Evolutionary conservation across 2,329 filamentous ascomycete genomes (phyloP).

Genomic region (Colletotrichum caudatum): DNA sequence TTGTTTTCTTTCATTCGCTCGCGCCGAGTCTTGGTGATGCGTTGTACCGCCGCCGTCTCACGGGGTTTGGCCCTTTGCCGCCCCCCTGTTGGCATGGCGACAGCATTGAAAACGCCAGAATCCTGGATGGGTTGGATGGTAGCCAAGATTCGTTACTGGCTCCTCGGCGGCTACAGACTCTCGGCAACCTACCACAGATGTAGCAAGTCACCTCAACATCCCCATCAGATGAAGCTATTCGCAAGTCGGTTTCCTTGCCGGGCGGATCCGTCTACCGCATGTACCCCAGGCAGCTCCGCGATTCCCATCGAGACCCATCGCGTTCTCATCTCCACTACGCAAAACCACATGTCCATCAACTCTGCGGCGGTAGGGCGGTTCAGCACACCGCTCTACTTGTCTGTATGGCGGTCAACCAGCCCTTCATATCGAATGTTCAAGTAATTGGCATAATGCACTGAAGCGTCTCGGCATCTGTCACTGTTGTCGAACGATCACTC

Average conservation of each 20-base stretch:
- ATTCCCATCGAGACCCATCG: constrained; percentile 15
- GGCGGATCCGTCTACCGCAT: constrained; percentile 27
- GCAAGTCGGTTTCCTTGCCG: constrained; percentile 6
- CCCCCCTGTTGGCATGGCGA: constrained; percentile 37
- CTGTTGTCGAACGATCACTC: neutral
- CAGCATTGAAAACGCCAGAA: constrained; percentile 26
- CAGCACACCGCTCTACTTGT: constrained; percentile 28
- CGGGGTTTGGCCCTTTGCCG: constrained; percentile 23
- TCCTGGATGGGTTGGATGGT: constrained; percentile 4
- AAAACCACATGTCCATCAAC: constrained; percentile 14
- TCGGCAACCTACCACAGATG: constrained; percentile 19
- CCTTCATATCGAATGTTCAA: neutral
- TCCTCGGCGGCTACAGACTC: constrained; percentile 10
- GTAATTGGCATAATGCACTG: neutral
- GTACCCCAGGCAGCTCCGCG: constrained; percentile 30
- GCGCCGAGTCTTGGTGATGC: constrained; percentile 38
- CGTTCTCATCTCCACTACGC: constrained; percentile 10
- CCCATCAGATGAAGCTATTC: constrained; percentile 28
- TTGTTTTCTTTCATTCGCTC: constrained; percentile 33
- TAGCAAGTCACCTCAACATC: constrained; percentile 5
- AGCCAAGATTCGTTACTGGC: constrained; percentile 23
- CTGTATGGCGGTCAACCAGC: constrained; percentile 28
- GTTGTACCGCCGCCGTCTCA: constrained; percentile 25
- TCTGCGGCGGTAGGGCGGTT: constrained; percentile 1
- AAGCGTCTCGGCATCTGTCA: constrained; percentile 21